Percentiles rank a stretch among this genome's conserved stretches.
Conservation (phyloP, 2,329 filamentous ascomycete genomes). For the Cadophora sp. region DNA sequence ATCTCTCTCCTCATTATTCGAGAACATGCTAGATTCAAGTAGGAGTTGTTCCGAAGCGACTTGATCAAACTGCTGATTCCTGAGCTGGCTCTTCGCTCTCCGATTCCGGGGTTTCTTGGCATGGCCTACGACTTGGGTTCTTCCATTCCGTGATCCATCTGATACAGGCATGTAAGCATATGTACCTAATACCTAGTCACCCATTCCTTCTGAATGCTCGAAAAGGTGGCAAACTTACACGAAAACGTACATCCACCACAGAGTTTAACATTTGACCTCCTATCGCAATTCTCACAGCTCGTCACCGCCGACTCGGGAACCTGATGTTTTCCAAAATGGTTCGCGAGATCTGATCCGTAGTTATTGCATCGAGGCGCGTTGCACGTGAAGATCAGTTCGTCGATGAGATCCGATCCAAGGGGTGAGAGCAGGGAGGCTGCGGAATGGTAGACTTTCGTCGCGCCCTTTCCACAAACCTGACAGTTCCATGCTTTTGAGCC, state of each 20-base stretch:
- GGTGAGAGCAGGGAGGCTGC: conserved; percentile 17
- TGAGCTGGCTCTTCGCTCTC: conserved; percentile 7
- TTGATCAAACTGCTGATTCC: neutral
- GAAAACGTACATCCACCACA: conserved; percentile 22
- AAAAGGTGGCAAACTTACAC: conserved; percentile 9
- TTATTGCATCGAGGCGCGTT: conserved; percentile 8
- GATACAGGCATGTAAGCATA: neutral
- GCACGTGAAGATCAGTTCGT: conserved; percentile 17
- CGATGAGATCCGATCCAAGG: conserved; percentile 5
- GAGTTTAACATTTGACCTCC: conserved; percentile 16
- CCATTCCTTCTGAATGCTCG: too few relatives aligned
- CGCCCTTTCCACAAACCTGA: conserved; percentile 8
- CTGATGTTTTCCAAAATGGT: conserved; percentile 20
- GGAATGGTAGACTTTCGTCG: conserved; percentile 19
- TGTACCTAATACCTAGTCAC: too few relatives aligned
- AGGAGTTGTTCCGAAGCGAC: neutral
- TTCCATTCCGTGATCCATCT: conserved; percentile 13
- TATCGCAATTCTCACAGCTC: conserved; percentile 24
- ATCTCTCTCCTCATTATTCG: neutral
- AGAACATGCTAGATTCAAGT: conserved; percentile 3
- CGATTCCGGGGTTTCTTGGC: conserved; percentile 18
- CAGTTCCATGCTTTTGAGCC: conserved; percentile 15
- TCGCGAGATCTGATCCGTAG: conserved; percentile 12
- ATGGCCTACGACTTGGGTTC: neutral
- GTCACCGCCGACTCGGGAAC: neutral